Conservation (phyloP, 1,284 basidiomycete species). For the Leucoagaricus sp. region DNA sequence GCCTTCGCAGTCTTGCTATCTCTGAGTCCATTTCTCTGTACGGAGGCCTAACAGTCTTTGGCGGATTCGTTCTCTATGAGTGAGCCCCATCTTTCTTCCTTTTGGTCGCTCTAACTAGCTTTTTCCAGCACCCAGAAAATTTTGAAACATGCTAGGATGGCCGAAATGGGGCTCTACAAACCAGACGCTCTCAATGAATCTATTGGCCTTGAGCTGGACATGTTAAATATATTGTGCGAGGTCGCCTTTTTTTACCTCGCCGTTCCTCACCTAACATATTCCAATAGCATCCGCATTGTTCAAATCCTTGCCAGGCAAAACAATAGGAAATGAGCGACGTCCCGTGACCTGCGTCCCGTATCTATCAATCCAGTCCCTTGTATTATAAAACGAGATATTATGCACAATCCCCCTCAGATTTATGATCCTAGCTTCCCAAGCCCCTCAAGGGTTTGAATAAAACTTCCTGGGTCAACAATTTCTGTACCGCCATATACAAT, state of each 20-base stretch:
- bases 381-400: background rate
- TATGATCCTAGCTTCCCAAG: slow-evolving; percentile 49
- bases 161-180: slow-evolving; percentile 65
- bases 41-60: slow-evolving; percentile 86
- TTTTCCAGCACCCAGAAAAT: slow-evolving; percentile 75
- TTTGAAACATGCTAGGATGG: slow-evolving; percentile 74
- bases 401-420: slow-evolving; percentile 15
- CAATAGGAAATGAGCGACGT: slow-evolving; percentile 32
- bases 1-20: slow-evolving; percentile 74
- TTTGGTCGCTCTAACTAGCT: background rate
- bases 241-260: background rate
- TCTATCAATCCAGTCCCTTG: slow-evolving; percentile 2
- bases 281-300: slow-evolving; percentile 72
- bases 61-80: slow-evolving; percentile 88
- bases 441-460: slow-evolving; percentile 69
- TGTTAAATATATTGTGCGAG: slow-evolving; percentile 80
- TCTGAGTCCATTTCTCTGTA: slow-evolving; percentile 82
- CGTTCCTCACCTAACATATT: slow-evolving; percentile 11
- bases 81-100: slow-evolving; percentile 35
- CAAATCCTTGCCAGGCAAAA: slow-evolving; percentile 77
- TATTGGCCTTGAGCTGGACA: slow-evolving; percentile 80
- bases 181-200: slow-evolving; percentile 82
- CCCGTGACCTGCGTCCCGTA: background rate
- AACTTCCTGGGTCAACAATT: slow-evolving; percentile 87
- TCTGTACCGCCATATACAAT: slow-evolving; percentile 97